A percentile compares a stretch with the other conserved stretches of the same genome.
phyloP scores from a whole-genome alignment of 352 stramenopile species.

The Phytophthora aleatoria region DNA sequence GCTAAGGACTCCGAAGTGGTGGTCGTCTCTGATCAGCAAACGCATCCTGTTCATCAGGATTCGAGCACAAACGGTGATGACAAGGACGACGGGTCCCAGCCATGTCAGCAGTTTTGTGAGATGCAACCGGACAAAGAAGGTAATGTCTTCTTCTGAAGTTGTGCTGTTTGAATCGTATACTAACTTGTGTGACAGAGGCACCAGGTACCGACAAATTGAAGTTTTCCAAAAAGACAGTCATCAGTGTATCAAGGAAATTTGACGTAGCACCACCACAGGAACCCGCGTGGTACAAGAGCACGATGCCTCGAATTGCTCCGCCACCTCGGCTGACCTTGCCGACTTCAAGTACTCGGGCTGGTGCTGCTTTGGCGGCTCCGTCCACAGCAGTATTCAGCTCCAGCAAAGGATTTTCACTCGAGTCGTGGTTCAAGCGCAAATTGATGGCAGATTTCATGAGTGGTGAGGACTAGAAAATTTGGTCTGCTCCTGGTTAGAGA shows the following conservation, averaged over 20 bases:
- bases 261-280: neutral
- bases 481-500: no score
- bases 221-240: conserved; percentile 19
- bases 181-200: conserved; percentile 9
- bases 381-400: conserved; percentile 38
- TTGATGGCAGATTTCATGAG: conserved; percentile 19
- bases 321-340: conserved; percentile 5
- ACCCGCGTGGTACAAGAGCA: conserved; percentile 1
- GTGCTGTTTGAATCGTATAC: neutral
- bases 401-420: conserved; percentile 48
- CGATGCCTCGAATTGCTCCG: conserved; percentile 12
- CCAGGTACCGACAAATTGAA: conserved; percentile 14
- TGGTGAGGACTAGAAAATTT: neutral
- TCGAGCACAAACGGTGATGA: neutral
- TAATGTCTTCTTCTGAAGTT: conserved; percentile 5
- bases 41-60: neutral
- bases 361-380: conserved; percentile 13
- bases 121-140: conserved; percentile 43
- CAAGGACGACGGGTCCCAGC: conserved; percentile 7
- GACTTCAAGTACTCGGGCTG: neutral
- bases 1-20: conserved; percentile 2
- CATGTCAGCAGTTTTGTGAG: conserved; percentile 31
- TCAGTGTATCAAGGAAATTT: conserved; percentile 36
- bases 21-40: neutral
- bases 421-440: conserved; percentile 37